Evolutionary conservation across 1,284 basidiomycete species (phyloP).

Genomic region (Trichosporon sp.): DNA sequence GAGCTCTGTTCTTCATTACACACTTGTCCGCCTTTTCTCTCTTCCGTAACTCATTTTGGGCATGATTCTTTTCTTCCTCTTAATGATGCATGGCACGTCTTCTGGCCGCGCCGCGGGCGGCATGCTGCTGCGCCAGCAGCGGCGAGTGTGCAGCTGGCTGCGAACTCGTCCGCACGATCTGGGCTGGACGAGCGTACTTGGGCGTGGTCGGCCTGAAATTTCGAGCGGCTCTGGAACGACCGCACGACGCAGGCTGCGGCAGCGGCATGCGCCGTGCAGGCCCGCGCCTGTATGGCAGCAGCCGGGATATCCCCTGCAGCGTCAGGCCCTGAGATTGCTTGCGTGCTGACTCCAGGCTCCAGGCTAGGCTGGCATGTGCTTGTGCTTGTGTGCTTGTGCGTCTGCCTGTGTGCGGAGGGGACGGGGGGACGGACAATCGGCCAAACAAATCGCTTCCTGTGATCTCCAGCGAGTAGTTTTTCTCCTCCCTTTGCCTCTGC

Average conservation of each 20-base stretch:
- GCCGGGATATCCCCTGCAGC: no score
- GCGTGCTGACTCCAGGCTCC: not conserved
- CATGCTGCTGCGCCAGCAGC: not conserved
- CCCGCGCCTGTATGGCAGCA: no score
- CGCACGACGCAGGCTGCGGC: not conserved
- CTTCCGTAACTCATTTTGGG: constrained; percentile 1
- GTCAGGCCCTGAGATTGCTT: not conserved
- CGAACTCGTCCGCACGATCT: no score
- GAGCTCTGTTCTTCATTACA: not conserved
- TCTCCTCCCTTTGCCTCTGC: not conserved
- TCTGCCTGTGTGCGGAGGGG: no score
- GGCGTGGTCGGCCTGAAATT: not conserved
- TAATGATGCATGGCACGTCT: not conserved
- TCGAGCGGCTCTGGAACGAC: not conserved
- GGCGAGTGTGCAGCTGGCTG: no score
- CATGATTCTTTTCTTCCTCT: not conserved
- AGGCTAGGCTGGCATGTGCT: no score
- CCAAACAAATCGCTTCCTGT: no score
- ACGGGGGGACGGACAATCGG: no score
- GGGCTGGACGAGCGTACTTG: no score
- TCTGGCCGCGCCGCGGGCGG: no score
- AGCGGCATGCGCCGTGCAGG: not conserved
- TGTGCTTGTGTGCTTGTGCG: no score
- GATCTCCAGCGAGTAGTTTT: not conserved
- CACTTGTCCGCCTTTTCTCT: not conserved